Conservation (phyloP, 345 rosid species). For the Rhizophora apiculata region DNA sequence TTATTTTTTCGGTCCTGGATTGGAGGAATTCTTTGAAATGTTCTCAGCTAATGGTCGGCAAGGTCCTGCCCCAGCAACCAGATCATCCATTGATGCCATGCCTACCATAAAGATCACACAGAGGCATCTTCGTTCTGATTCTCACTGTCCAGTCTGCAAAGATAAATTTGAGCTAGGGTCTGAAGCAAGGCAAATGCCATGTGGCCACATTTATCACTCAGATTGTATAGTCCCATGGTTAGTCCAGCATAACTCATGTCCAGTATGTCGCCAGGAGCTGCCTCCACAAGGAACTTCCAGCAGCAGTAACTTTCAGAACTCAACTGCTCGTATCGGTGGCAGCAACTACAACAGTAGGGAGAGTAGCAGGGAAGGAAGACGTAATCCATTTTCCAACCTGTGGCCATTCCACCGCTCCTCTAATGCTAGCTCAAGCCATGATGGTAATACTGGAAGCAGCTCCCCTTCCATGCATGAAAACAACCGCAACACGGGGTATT, state of each 20-base stretch:
- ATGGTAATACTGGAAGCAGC: constrained; percentile 44
- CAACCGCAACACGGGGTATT: constrained; percentile 61
- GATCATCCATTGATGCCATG: constrained; percentile 36
- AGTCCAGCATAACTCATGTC: constrained; percentile 45
- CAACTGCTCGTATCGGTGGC: constrained; percentile 45
- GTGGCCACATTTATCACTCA: constrained; percentile 39
- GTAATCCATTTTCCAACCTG: constrained; percentile 58
- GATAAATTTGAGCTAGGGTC: constrained; percentile 40
- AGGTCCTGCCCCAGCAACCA: constrained; percentile 40
- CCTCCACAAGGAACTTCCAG: constrained; percentile 48
- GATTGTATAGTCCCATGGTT: constrained; percentile 45
- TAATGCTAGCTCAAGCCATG: constrained; percentile 54
- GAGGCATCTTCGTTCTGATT: constrained; percentile 32
- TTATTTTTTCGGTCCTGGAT: constrained; percentile 30
- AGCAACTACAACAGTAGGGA: constrained; percentile 42
- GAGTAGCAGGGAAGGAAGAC: constrained; percentile 52
- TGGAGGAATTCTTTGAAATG: constrained; percentile 36
- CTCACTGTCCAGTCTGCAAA: constrained; percentile 47
- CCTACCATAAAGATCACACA: constrained; percentile 34
- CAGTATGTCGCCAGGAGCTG: constrained; percentile 41
- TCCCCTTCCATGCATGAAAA: constrained; percentile 43
- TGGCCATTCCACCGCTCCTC: constrained; percentile 87
- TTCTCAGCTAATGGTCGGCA: constrained; percentile 23
- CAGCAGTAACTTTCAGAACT: constrained; percentile 36
- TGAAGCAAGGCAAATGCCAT: constrained; percentile 46